Evolutionary conservation across 148 eudicot genomes (phyloP).

Genomic region (Oxyria digyna): DNA sequence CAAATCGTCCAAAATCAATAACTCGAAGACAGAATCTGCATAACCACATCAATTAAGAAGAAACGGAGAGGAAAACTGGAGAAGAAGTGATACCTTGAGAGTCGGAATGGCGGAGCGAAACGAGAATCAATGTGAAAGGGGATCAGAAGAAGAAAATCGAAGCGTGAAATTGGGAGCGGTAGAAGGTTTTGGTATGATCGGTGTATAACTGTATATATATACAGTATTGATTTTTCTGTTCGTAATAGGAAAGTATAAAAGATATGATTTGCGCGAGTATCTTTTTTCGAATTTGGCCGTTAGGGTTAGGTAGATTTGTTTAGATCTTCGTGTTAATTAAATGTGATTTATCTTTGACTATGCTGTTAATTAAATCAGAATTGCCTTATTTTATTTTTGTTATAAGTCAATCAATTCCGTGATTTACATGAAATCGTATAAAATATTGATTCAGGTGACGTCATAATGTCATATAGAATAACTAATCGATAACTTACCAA

Average conservation of each 20-base stretch:
- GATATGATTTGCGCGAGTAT: not conserved
- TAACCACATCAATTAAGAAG: not conserved
- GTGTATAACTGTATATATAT: not conserved
- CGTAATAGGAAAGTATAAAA: not conserved
- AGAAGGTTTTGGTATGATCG: not conserved
- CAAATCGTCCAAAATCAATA: not conserved
- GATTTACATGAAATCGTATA: too few relatives aligned
- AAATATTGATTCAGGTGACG: too few relatives aligned
- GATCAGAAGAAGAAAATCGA: conserved; percentile 1
- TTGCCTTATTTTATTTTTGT: not conserved
- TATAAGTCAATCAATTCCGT: not conserved
- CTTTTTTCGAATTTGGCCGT: conserved; percentile 3
- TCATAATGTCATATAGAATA: too few relatives aligned
- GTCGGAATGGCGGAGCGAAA: not conserved
- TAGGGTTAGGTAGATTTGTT: not conserved
- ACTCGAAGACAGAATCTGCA: not conserved
- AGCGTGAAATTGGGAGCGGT: not conserved
- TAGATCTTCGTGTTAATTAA: not conserved
- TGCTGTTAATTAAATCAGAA: not conserved
- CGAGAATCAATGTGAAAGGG: not conserved
- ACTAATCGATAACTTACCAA: too few relatives aligned
- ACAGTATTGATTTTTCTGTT: not conserved
- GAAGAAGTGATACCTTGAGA: not conserved
- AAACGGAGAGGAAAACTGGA: not conserved
- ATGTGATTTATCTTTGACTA: not conserved